Conservation (phyloP, 1,284 basidiomycete genomes). For the Sanghuangporus weigelae region DNA sequence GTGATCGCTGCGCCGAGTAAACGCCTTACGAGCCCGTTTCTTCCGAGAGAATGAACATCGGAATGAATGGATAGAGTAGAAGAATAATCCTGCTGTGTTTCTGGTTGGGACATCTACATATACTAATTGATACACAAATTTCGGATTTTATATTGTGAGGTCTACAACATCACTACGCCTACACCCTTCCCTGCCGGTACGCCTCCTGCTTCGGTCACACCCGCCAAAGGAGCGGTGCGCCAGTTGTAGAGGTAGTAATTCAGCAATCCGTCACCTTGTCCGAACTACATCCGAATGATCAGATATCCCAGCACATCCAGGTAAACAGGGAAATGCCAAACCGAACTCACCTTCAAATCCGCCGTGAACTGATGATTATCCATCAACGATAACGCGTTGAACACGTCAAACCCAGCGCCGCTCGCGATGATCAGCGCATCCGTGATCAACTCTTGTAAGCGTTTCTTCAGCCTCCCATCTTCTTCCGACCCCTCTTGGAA, state of each 20-base stretch:
- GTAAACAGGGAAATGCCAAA: slow-evolving; percentile 5
- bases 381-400: slow-evolving; percentile 94
- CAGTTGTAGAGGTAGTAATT: slow-evolving; percentile 94
- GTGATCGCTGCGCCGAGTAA: slow-evolving; percentile 66
- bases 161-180: slow-evolving; percentile 74
- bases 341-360: slow-evolving; percentile 65
- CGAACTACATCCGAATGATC: slow-evolving; percentile 57
- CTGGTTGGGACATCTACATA: neutral
- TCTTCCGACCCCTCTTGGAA: slow-evolving; percentile 55
- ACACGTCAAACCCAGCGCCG: slow-evolving; percentile 85
- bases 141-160: neutral
- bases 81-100: neutral
- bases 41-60: slow-evolving; percentile 56
- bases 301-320: slow-evolving; percentile 17
- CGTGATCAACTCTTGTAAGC: slow-evolving; percentile 68
- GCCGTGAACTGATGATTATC: slow-evolving; percentile 84
- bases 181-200: slow-evolving; percentile 63
- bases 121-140: neutral
- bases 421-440: slow-evolving; percentile 81
- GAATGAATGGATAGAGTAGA: neutral
- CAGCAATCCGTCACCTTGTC: slow-evolving; percentile 83
- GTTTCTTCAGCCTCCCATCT: slow-evolving; percentile 57
- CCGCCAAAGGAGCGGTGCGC: slow-evolving; percentile 76
- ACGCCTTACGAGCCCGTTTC: slow-evolving; percentile 66
- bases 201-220: slow-evolving; percentile 46